phyloP scores from a whole-genome alignment of 2,329 filamentous ascomycete genomes.

The Ophiocordyceps polyrhachis-furcata region DNA sequence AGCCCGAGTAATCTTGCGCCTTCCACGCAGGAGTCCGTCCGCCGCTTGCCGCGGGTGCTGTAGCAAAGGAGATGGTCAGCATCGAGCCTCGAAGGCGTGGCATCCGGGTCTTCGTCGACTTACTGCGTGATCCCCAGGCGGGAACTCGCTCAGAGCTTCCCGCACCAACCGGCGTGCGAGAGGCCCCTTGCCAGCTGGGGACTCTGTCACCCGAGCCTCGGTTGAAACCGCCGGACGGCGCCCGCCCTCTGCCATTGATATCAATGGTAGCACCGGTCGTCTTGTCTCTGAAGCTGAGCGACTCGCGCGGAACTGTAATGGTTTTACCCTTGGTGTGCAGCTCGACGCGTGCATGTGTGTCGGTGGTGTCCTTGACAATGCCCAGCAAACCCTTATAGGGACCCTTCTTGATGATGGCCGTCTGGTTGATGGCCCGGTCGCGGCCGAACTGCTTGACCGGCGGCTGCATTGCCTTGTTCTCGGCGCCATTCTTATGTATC shows the following conservation, averaged over 20 bases:
- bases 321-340: conserved; percentile 89
- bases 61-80: not conserved
- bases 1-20: conserved; percentile 30
- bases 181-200: conserved; percentile 42
- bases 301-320: conserved; percentile 64
- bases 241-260: conserved; percentile 34
- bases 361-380: conserved; percentile 89
- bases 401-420: conserved; percentile 72
- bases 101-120: conserved; percentile 15
- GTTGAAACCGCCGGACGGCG: conserved; percentile 24
- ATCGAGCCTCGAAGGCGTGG: not conserved
- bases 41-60: conserved; percentile 37
- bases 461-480: conserved; percentile 30
- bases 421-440: conserved; percentile 77
- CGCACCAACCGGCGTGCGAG: conserved; percentile 48
- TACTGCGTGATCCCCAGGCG: conserved; percentile 55
- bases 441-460: conserved; percentile 64
- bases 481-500: conserved; percentile 39
- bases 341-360: conserved; percentile 72
- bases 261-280: conserved; percentile 64
- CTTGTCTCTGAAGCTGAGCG: conserved; percentile 72
- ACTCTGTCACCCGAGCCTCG: conserved; percentile 25
- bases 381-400: conserved; percentile 84
- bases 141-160: conserved; percentile 50
- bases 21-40: conserved; percentile 47